Evolutionary conservation across 306 rosid species (phyloP).

Genomic region (Hylodesmum podocarpum): DNA sequence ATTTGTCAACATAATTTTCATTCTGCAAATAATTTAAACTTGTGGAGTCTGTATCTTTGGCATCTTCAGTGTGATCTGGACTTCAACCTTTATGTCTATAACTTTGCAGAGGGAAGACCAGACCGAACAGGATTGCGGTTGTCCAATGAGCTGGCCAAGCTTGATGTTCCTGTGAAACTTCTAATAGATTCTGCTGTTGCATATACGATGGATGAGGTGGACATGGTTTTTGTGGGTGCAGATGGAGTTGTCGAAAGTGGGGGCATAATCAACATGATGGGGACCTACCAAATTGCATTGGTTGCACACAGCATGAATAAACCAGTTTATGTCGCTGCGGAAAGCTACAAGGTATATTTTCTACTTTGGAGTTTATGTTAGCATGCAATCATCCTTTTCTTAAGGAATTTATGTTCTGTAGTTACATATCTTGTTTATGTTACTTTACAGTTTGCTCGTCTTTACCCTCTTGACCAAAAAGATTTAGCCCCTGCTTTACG

Average conservation of each 20-base stretch:
- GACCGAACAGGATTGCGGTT: constrained; percentile 77
- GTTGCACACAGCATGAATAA: constrained; percentile 83
- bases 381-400: background rate
- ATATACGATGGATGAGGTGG: constrained; percentile 82
- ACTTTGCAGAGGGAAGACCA: constrained; percentile 81
- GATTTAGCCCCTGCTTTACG: constrained; percentile 85
- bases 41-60: constrained; percentile 12
- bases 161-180: constrained; percentile 80
- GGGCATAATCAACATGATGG: constrained; percentile 92
- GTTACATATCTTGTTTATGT: background rate
- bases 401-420: background rate
- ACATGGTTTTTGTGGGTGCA: constrained; percentile 90
- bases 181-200: constrained; percentile 87
- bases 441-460: constrained; percentile 76
- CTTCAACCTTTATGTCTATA: background rate
- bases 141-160: constrained; percentile 83
- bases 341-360: constrained; percentile 81
- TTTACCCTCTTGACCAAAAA: constrained; percentile 92
- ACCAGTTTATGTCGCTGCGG: constrained; percentile 86
- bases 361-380: background rate
- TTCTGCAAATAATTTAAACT: background rate
- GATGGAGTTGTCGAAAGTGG: constrained; percentile 94
- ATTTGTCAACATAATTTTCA: background rate
- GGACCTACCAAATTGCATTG: constrained; percentile 81
- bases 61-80: background rate